Conservation (phyloP, 2,329 filamentous ascomycete species). For the Aspergillus sp. region DNA sequence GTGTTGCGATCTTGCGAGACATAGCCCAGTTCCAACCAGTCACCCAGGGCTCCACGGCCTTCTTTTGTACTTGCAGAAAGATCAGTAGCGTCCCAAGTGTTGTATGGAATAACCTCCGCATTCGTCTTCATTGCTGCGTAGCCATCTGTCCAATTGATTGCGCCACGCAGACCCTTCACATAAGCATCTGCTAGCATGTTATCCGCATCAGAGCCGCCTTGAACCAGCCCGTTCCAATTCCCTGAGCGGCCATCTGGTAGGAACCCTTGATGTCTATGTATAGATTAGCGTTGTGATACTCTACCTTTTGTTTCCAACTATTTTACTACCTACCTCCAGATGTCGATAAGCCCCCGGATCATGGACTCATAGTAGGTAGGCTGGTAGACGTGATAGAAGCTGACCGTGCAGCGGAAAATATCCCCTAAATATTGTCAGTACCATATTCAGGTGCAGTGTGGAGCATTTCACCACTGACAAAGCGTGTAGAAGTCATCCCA, state of each 20-base stretch:
- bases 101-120: constrained; percentile 63
- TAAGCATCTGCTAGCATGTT: constrained; percentile 73
- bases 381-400: constrained; percentile 66
- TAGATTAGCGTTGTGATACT: neutral
- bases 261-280: constrained; percentile 52
- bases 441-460: constrained; percentile 15
- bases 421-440: constrained; percentile 52
- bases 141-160: constrained; percentile 65
- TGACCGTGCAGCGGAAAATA: constrained; percentile 65
- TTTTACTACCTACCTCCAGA: constrained; percentile 56
- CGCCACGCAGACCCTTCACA: constrained; percentile 65
- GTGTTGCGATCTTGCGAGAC: constrained; percentile 61
- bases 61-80: constrained; percentile 65
- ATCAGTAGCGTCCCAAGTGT: constrained; percentile 58
- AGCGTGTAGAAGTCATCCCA: constrained; percentile 70
- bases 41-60: constrained; percentile 67
- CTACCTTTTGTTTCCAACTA: no score
- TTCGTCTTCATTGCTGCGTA: constrained; percentile 67
- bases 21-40: constrained; percentile 67
- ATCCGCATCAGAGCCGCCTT: constrained; percentile 71
- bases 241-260: constrained; percentile 68
- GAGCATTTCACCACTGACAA: constrained; percentile 30
- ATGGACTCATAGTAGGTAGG: constrained; percentile 65
- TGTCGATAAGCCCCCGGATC: constrained; percentile 67
- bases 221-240: constrained; percentile 63